Evolutionary conservation across 768 basidiomycete genomes (phyloP).

Genomic region (Mycena crocata): DNA sequence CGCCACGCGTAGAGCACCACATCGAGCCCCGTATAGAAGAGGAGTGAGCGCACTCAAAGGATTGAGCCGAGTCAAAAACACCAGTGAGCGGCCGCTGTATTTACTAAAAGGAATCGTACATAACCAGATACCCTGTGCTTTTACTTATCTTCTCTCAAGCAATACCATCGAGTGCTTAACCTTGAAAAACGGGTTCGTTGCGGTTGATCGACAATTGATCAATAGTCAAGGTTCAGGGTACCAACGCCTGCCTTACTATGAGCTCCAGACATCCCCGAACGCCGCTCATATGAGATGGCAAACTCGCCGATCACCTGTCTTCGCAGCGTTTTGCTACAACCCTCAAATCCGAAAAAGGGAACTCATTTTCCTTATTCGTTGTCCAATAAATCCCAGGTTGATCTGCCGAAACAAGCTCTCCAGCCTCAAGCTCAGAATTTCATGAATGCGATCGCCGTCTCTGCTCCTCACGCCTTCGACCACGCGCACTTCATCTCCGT

Average conservation of each 20-base stretch:
- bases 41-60: slow-evolving; percentile 1
- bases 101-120: slow-evolving; percentile 7
- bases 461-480: neutral
- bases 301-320: no score
- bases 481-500: slow-evolving; percentile 13
- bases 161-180: neutral
- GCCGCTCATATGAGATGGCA: no score
- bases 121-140: slow-evolving; percentile 3
- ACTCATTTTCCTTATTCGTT: no score
- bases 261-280: no score
- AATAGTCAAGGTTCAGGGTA: no score
- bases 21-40: slow-evolving; percentile 33
- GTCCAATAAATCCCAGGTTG: neutral
- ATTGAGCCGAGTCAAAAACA: neutral
- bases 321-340: no score
- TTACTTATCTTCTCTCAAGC: neutral
- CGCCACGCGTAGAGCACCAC: slow-evolving; percentile 24
- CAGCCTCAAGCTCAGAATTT: neutral
- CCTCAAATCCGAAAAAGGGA: no score
- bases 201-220: no score
- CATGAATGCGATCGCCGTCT: slow-evolving; percentile 15
- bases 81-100: slow-evolving; percentile 11
- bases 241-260: no score
- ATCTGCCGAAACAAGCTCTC: neutral
- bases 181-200: no score